These are phyloP conservation scores for Dendrobium officinale DNA, from an alignment of 106 monocot genomes.

Conservation along the genomic window DNA sequence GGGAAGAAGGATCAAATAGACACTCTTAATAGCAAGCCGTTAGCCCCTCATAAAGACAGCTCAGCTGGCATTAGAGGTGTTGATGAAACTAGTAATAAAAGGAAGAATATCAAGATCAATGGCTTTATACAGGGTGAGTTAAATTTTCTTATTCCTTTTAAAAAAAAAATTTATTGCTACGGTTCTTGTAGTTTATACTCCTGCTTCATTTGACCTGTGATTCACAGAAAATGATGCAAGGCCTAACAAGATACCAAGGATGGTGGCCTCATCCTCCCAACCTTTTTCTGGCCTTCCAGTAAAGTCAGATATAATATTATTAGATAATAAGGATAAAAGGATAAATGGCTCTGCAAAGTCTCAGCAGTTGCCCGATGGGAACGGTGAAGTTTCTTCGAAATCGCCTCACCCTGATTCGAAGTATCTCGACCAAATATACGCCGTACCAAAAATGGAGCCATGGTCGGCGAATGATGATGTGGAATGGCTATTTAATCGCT, in stretches of 20 bases:
- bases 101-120: conserved; percentile 46
- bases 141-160: neutral
- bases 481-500: conserved; percentile 48
- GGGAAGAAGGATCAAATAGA: conserved; percentile 25
- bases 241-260: conserved; percentile 48
- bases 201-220: conserved; percentile 37
- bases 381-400: conserved; percentile 10
- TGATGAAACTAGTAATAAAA: conserved; percentile 39
- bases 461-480: conserved; percentile 38
- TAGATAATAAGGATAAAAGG: conserved; percentile 24
- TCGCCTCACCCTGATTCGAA: conserved; percentile 60
- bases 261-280: conserved; percentile 12
- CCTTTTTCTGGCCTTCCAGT: conserved; percentile 9
- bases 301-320: conserved; percentile 9
- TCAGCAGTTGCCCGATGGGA: conserved; percentile 18
- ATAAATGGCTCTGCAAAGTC: conserved; percentile 27
- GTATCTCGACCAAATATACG: conserved; percentile 37
- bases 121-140: conserved; percentile 63
- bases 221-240: conserved; percentile 48
- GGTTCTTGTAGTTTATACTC: neutral
- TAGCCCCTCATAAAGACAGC: conserved; percentile 13
- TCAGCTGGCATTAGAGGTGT: neutral
- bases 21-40: conserved; percentile 19
- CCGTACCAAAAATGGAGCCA: conserved; percentile 51
- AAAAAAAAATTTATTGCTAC: neutral